These are phyloP conservation scores for Caloboletus inedulis DNA, from an alignment of 1,284 basidiomycete genomes.

Conservation along the genomic window DNA sequence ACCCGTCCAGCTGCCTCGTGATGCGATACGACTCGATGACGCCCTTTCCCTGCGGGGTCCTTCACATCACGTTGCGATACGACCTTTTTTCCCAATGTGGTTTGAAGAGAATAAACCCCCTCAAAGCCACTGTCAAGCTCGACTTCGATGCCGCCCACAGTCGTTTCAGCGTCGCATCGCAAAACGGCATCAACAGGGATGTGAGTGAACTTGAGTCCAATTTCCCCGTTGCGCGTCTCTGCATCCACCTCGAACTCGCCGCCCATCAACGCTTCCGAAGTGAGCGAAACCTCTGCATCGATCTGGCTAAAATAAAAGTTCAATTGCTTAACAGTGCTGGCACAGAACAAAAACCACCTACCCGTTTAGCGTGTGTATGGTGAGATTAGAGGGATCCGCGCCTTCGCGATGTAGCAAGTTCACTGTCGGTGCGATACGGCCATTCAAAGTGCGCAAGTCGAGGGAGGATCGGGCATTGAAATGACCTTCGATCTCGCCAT, in stretches of 20 bases:
- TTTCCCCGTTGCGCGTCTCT: slow-evolving; percentile 27
- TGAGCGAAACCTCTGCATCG: slow-evolving; percentile 29
- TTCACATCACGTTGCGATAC: slow-evolving; percentile 24
- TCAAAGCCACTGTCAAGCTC: slow-evolving; percentile 42
- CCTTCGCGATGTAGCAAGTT: slow-evolving; percentile 33
- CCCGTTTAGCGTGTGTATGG: slow-evolving; percentile 40
- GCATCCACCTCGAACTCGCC: slow-evolving; percentile 38
- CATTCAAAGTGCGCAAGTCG: slow-evolving; percentile 38
- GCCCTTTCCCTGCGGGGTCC: slow-evolving; percentile 41
- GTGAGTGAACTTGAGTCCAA: slow-evolving; percentile 33
- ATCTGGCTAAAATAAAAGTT: slow-evolving; percentile 31
- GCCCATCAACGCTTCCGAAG: slow-evolving; percentile 23
- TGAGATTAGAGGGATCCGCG: slow-evolving; percentile 22
- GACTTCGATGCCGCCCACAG: slow-evolving; percentile 33
- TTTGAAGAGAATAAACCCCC: slow-evolving; percentile 39
- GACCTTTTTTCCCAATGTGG: slow-evolving; percentile 26
- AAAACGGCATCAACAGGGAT: slow-evolving; percentile 42
- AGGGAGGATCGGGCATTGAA: slow-evolving; percentile 38
- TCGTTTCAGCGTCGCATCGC: slow-evolving; percentile 32
- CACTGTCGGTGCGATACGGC: slow-evolving; percentile 36
- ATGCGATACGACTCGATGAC: slow-evolving; percentile 29
- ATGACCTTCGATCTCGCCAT: slow-evolving; percentile 42
- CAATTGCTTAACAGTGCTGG: background rate
- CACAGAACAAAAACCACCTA: slow-evolving; percentile 21
- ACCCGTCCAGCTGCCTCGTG: slow-evolving; percentile 4